A percentile compares a stretch with the other conserved stretches of the same genome.
Evolutionary conservation across 305 asterid species (phyloP).

Genomic region (Fraxinus sp.): DNA sequence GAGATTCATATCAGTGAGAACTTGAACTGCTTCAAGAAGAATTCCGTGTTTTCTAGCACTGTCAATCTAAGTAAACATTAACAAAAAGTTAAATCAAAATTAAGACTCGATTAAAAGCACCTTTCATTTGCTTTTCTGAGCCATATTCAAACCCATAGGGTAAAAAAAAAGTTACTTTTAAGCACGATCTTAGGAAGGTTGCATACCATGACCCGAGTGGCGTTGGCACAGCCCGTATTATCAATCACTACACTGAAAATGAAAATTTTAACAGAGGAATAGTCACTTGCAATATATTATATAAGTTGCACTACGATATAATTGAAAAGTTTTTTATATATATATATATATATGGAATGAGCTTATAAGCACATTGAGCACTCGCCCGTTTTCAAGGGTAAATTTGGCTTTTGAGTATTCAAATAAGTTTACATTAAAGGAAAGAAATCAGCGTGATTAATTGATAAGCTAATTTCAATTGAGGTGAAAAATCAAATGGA

Average conservation of each 20-base stretch:
- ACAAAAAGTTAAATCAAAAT: no score
- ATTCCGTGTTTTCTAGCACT: no score
- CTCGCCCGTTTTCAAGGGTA: neutral
- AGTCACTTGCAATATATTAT: conserved; percentile 21
- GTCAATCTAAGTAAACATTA: no score
- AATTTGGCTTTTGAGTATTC: neutral
- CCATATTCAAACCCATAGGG: no score
- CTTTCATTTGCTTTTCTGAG: no score
- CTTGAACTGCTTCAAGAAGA: no score
- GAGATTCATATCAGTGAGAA: no score
- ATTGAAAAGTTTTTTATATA: neutral
- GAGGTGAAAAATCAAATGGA: conserved; percentile 6
- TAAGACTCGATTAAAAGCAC: no score
- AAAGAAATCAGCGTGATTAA: conserved; percentile 25
- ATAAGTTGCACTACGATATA: neutral
- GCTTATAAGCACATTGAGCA: neutral
- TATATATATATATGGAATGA: no score
- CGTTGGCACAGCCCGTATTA: conserved; percentile 75
- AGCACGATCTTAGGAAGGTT: neutral
- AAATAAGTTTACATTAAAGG: neutral
- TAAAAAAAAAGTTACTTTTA: no score
- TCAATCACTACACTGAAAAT: conserved; percentile 81
- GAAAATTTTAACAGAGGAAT: conserved; percentile 19
- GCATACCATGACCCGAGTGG: conserved; percentile 82
- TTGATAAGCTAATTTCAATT: neutral